Evolutionary conservation across 768 basidiomycete species (phyloP).

Genomic region (Suillus paluster): DNA sequence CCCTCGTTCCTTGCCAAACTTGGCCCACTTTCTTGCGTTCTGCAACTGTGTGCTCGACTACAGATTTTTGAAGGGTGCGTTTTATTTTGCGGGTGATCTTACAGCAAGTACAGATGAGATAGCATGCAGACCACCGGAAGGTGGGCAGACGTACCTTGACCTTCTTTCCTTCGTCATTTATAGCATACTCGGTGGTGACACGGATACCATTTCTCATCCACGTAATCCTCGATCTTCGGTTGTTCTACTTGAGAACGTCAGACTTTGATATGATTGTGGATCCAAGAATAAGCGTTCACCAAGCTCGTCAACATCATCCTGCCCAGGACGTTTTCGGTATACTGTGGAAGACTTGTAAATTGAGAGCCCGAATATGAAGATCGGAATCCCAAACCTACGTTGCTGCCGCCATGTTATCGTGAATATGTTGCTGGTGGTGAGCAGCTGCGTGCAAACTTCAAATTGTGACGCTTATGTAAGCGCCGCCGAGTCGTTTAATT

Average conservation of each 20-base stretch:
- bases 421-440: neutral
- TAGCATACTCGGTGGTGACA: slow-evolving; percentile 78
- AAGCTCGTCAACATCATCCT: slow-evolving; percentile 82
- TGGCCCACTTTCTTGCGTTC: slow-evolving; percentile 92
- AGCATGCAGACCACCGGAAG: neutral
- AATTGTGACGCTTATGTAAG: too few species aligned
- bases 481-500: too few species aligned
- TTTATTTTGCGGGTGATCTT: slow-evolving; percentile 88
- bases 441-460: too few species aligned
- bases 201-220: slow-evolving; percentile 88
- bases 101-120: neutral
- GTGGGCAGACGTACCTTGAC: slow-evolving; percentile 70
- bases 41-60: slow-evolving; percentile 94
- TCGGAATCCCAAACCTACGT: neutral
- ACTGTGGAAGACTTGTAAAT: neutral
- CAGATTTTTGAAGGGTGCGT: slow-evolving; percentile 84
- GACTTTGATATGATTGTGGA: slow-evolving; percentile 5
- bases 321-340: slow-evolving; percentile 80
- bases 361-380: too few species aligned
- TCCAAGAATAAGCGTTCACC: slow-evolving; percentile 43
- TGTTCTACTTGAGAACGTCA: slow-evolving; percentile 38
- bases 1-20: slow-evolving; percentile 92
- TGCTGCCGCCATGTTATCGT: slow-evolving; percentile 5
- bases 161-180: slow-evolving; percentile 94
- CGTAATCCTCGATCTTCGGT: slow-evolving; percentile 67